Evolutionary conservation across 1,284 basidiomycete genomes (phyloP), one percentile per base, ranked within the genome.

Genomic region (Amylostereum areolatum): DNA sequence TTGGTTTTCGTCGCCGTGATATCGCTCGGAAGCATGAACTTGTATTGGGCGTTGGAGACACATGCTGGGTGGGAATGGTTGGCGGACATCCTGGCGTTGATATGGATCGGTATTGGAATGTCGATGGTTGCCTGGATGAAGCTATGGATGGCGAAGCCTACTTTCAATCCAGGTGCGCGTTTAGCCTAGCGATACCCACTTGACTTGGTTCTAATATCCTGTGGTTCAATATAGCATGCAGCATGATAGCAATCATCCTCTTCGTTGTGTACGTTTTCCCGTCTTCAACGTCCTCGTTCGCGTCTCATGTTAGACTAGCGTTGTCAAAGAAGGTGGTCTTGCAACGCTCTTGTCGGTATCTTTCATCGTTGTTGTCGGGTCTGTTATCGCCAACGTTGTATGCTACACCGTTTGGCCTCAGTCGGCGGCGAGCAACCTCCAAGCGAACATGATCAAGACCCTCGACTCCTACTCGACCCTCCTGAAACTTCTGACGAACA

Each of bases 251-350:
- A 1, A 92, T 96, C 43, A 86, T 91, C 28, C 74, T 94, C 27
- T 92, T 92, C 58, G 78, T 89, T 30, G 90, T 94, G 85, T 88
- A 62, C 66, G 83, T 66, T n/a, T 49, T 28, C 32, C 32, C 28
- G n/a, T 30, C 42, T 25, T 39, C 27, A 44, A n/a, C 36, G 24
- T 41, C 46, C 43, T 57, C 35, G 58, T 34, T 46, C 39, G 47
- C 33, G 48, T 24, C 7, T 34, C 31, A 39, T 46, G 34, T 34
- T 34, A 37, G 34, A 28, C 18, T 52, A 90, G 88, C 5, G 73
- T 97, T 35, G 85, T 97, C 53, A 95, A 92, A 61, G 95, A 98
- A 69, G 96, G 95, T 12, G 90, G 87, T 4, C 62, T 87, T 35
- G 71, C 84, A 39, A 88, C 81, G 0, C 76, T 93, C 3, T 65